Evolutionary conservation across 495 filamentous ascomycete species (phyloP), one percentile per base, ranked within the genome.

Genomic region (Penicillium subrubescens): DNA sequence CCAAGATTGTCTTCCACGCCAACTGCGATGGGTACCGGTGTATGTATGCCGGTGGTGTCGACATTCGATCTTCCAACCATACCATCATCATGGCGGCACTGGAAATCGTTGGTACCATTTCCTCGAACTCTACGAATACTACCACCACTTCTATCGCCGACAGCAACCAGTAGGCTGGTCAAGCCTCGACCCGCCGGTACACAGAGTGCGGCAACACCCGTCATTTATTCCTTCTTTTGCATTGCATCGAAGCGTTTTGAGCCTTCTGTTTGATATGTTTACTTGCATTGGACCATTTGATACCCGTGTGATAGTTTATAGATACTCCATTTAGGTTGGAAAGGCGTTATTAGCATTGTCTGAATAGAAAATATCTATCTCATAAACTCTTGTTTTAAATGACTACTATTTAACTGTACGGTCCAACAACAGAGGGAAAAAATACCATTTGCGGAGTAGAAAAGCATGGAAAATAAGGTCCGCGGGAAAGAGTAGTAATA

Each of bases 1-100:
- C 75, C 8, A 75, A 72, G 57, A 77, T 86, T 62, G 77, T 84
- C 7, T 86, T 84, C 63, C 83, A 87, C 68, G 84, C 81, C 19
- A 76, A 84, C 50, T 83, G 81, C 46, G 75, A 60, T 23, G 65
- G 68, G 15, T 75, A 59, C 29, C 69, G 76, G 34, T 77, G 72
- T 39, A 74, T 77, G 73, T 76, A 73, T 63, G 69, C 65, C n/a
- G 66, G 63, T 1, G 73, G 55, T 8, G 66, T 77, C 35, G 52
- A 73, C 33, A 77, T 77, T 59, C 63, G 34, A 14, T 63, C 58
- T 57, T 57, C 62, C 46, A 67, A 67, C 31, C 51, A 66, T 19
- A 68, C 61, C 15, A 59, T 71, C 11, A 63, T 68, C 14, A 48
- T 67, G 55, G 55, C 61, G 14, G 29, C 62, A 7, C 61, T 68